Evolutionary conservation across 768 basidiomycete species (phyloP), one percentile per base, ranked within the genome.

Genomic region (Lactarius pseudohatsudake): DNA sequence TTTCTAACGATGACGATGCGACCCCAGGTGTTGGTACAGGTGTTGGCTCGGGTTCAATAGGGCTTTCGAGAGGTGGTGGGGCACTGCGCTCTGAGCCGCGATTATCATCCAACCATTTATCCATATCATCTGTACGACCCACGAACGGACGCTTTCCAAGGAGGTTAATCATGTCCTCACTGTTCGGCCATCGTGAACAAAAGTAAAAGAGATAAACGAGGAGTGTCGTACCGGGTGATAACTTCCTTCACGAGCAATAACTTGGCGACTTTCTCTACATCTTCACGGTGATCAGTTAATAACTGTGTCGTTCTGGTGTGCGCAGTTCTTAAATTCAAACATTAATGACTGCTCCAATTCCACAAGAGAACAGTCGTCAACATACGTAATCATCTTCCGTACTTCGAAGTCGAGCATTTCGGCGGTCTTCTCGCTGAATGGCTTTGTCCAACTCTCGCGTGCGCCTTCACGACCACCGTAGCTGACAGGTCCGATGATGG

Each of bases 351-450:
- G 36, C 58, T 4, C 30, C 57, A 54, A 47, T 26, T 57, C 41
- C 15, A 38, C 36, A 45, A 20, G 60, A 64, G 43, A 30, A 47
- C 15, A 32, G 28, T 22, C 26, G 40, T 30, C 74, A 72, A 74
- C 77, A 61, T 74, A 90, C 83, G 84, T 90, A 72, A 98, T 95
- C 95, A 98, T 97, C 81, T 92, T 95, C 74, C 94, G 89, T 26
- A 98, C 96, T 78, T 95, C 89, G 9, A 75, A 76, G 74, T 99
- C 97, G 18, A 98, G 80, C 83, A 95, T 90, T 79, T 98, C 92
- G 1, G 91, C 93, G 0, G 97, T 98, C 77, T 91, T 92, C 82
- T 99, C 97, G 72, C 92, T 94, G 82, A 98, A 99, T 6, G 96
- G 97, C 76, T 99, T 99, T 61, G 92, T 92, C 90, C 94, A 96